phyloP scores from a whole-genome alignment of 768 basidiomycete genomes.

The Boletus rufocinnamomeus region DNA sequence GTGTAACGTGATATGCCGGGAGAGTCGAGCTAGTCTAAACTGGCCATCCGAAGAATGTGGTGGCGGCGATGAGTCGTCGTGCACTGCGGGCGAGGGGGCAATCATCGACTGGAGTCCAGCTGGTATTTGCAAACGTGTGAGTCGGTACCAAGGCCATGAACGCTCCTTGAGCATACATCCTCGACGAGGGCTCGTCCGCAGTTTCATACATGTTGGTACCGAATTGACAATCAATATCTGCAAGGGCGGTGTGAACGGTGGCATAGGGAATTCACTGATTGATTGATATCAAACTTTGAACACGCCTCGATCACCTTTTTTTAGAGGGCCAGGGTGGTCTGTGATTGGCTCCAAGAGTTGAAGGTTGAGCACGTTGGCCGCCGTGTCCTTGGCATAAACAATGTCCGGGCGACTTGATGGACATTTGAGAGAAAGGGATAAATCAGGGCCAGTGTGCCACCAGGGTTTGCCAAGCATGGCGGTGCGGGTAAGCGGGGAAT shows the following conservation, averaged over 20 bases:
- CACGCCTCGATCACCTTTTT: conserved; percentile 3
- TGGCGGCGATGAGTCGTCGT: not conserved
- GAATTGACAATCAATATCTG: conserved; percentile 2
- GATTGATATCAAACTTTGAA: conserved; percentile 3
- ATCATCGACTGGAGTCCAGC: conserved; percentile 1
- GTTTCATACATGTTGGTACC: not conserved
- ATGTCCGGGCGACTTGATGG: conserved; percentile 12
- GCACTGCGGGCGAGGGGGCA: not conserved
- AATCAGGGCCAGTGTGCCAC: conserved; percentile 15
- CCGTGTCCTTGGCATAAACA: not conserved
- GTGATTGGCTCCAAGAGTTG: conserved; percentile 18
- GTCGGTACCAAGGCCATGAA: conserved; percentile 2
- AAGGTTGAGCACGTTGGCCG: conserved; percentile 4
- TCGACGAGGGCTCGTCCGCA: not conserved
- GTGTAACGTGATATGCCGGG: not conserved
- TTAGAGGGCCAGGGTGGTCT: not conserved
- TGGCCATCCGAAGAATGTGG: not conserved
- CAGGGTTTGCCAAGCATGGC: conserved; percentile 4
- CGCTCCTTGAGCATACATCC: not conserved
- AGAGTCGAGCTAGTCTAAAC: conserved; percentile 1
- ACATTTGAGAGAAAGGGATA: not conserved
- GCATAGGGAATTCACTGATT: not conserved
- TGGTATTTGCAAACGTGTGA: not conserved
- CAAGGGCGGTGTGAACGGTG: not conserved
- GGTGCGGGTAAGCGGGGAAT: conserved; percentile 14